Conservation (phyloP, 495 filamentous ascomycete genomes). For the Sabuloglossum arenarium region DNA sequence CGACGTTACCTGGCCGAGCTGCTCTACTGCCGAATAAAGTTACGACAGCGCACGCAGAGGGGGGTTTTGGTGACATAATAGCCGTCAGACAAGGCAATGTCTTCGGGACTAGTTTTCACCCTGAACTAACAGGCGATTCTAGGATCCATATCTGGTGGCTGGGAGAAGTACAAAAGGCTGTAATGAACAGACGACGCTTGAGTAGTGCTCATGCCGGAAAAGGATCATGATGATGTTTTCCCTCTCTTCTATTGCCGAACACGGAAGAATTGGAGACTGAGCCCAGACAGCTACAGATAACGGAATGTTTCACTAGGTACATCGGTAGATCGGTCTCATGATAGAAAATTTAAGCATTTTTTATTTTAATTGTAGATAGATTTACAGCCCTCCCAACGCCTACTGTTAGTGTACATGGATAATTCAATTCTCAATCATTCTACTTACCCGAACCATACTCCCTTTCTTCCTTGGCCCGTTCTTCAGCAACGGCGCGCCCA, state of each 20-base stretch:
- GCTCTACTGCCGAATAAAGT: slow-evolving; percentile 21
- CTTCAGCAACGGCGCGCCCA: slow-evolving; percentile 24
- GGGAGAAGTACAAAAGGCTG: slow-evolving; percentile 32
- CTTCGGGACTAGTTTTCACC: slow-evolving; percentile 92
- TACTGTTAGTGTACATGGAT: not conserved
- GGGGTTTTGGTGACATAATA: slow-evolving; percentile 58
- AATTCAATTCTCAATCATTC: slow-evolving; percentile 4
- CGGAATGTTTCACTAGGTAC: not conserved
- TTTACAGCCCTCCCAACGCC: not conserved
- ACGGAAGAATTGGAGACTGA: not conserved
- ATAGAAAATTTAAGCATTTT: not conserved
- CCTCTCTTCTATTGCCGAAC: not conserved
- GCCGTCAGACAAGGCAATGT: slow-evolving; percentile 87
- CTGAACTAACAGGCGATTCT: slow-evolving; percentile 74
- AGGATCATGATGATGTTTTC: not conserved
- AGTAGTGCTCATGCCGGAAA: not conserved
- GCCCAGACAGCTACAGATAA: not conserved
- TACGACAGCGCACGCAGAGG: slow-evolving; percentile 19
- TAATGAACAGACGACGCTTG: not conserved
- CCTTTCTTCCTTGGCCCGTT: slow-evolving; percentile 8
- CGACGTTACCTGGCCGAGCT: slow-evolving; percentile 26
- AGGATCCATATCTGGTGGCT: slow-evolving; percentile 95
- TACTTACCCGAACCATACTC: slow-evolving; percentile 14
- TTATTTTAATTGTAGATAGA: not conserved
- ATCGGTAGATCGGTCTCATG: not conserved